These are phyloP conservation scores for Takashimella koratensis DNA, from an alignment of 1,284 basidiomycete genomes.

Conservation along the genomic window DNA sequence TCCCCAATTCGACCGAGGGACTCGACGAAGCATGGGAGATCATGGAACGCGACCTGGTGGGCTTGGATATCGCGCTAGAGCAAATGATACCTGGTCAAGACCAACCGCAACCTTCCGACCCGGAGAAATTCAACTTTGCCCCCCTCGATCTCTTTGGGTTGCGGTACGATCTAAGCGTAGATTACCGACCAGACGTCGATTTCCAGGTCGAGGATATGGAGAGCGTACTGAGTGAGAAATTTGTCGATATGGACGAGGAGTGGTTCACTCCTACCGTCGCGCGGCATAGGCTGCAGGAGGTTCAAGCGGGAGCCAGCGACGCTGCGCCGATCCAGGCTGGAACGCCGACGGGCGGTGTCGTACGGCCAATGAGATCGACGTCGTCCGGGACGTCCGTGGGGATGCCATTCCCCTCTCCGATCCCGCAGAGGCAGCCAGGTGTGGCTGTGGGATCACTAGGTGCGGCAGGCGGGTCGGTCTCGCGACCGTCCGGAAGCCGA, in stretches of 20 bases:
- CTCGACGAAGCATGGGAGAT: slow-evolving; percentile 42
- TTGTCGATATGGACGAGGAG: slow-evolving; percentile 47
- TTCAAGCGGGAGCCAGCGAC: slow-evolving; percentile 8
- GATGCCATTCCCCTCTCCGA: slow-evolving; percentile 10
- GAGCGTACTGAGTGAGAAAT: slow-evolving; percentile 42
- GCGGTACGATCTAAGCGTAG: slow-evolving; percentile 31
- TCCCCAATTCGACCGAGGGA: slow-evolving; percentile 23
- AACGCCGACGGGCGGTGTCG: background rate
- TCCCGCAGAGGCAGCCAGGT: slow-evolving; percentile 29
- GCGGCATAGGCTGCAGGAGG: slow-evolving; percentile 17
- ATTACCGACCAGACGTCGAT: slow-evolving; percentile 41
- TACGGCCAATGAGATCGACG: background rate
- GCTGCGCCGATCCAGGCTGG: slow-evolving; percentile 4
- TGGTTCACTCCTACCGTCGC: slow-evolving; percentile 49
- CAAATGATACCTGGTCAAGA: slow-evolving; percentile 17
- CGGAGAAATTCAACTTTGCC: slow-evolving; percentile 29
- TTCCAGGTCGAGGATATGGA: slow-evolving; percentile 46
- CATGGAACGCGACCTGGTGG: slow-evolving; percentile 43
- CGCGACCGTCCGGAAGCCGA: background rate
- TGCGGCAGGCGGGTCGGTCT: slow-evolving; percentile 7
- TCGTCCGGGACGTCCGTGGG: background rate
- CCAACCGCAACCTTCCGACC: background rate
- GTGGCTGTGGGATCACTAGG: slow-evolving; percentile 20
- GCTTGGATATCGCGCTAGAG: slow-evolving; percentile 35
- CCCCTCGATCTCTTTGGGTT: slow-evolving; percentile 38